phyloP scores from a whole-genome alignment of 2,329 filamentous ascomycete genomes.

The Ophiocordyceps australis region DNA sequence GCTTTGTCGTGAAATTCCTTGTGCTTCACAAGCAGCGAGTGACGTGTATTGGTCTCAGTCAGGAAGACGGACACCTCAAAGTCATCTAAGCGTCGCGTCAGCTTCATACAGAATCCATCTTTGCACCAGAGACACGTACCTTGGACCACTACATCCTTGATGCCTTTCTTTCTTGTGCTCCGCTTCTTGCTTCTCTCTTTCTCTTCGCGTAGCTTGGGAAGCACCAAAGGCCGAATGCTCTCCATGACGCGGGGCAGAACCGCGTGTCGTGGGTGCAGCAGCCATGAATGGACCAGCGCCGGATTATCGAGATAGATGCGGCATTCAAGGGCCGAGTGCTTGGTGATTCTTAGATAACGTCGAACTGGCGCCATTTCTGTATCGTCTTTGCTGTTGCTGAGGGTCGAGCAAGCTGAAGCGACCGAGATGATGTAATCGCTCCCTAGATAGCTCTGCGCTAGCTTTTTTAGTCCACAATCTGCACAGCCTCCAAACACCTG shows the following conservation, averaged over 20 bases:
- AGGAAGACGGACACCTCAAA: slow-evolving; percentile 93
- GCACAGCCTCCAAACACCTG: too few species aligned
- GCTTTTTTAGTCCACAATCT: too few species aligned
- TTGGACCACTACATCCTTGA: slow-evolving; percentile 75
- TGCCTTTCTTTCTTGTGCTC: slow-evolving; percentile 54
- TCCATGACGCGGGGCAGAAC: slow-evolving; percentile 71
- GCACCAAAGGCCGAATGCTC: slow-evolving; percentile 65
- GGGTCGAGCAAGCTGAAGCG: too few species aligned
- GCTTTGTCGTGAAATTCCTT: slow-evolving; percentile 53
- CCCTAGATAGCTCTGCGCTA: too few species aligned
- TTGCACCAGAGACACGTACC: slow-evolving; percentile 27
- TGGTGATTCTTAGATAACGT: slow-evolving; percentile 79
- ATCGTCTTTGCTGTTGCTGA: too few species aligned
- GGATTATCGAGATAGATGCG: slow-evolving; percentile 93
- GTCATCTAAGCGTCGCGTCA: slow-evolving; percentile 71
- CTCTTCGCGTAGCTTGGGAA: slow-evolving; percentile 85
- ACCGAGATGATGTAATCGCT: too few species aligned
- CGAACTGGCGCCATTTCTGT: slow-evolving; percentile 71
- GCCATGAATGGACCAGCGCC: slow-evolving; percentile 63
- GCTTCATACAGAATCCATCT: too few species aligned
- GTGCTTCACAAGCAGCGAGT: slow-evolving; percentile 72
- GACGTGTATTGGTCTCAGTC: slow-evolving; percentile 67
- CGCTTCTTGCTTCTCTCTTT: slow-evolving; percentile 41
- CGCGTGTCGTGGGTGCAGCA: slow-evolving; percentile 59
- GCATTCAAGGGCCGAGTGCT: slow-evolving; percentile 88